These are phyloP conservation scores for Phialophora expanda DNA, from an alignment of 2,329 filamentous ascomycete genomes.

Conservation along the genomic window DNA sequence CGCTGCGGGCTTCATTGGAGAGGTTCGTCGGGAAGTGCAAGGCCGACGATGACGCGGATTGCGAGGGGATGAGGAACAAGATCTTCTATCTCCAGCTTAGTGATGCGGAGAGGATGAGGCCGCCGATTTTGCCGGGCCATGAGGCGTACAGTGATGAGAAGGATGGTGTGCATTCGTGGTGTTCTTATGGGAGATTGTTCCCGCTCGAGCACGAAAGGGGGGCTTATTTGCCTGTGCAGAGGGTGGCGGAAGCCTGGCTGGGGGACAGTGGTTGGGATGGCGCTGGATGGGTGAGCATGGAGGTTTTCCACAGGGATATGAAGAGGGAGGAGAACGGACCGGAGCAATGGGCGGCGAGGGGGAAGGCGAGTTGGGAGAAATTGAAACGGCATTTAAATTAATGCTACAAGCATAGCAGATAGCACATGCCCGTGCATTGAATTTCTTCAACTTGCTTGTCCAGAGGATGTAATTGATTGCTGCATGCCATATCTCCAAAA, in stretches of 20 bases:
- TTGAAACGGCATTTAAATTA: background rate
- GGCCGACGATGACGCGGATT: background rate
- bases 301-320: constrained; percentile 25
- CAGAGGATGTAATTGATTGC: background rate
- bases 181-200: constrained; percentile 41
- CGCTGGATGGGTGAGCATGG: constrained; percentile 27
- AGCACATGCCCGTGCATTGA: background rate
- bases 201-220: constrained; percentile 40
- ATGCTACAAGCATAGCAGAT: background rate
- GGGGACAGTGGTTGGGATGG: constrained; percentile 1
- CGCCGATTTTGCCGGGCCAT: constrained; percentile 27
- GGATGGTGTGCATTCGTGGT: constrained; percentile 33
- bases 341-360: constrained; percentile 19
- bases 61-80: constrained; percentile 37
- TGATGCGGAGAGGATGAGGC: constrained; percentile 41
- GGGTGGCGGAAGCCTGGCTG: background rate
- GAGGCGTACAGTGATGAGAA: constrained; percentile 39
- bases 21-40: constrained; percentile 30
- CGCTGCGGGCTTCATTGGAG: constrained; percentile 36
- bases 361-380: constrained; percentile 16
- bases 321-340: constrained; percentile 4
- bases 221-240: constrained; percentile 30
- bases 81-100: constrained; percentile 47
- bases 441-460: background rate
- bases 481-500: background rate